These are phyloP conservation scores for Xylariaceae sp. DNA, from an alignment of 2,329 filamentous ascomycete species.

Conservation along the genomic window DNA sequence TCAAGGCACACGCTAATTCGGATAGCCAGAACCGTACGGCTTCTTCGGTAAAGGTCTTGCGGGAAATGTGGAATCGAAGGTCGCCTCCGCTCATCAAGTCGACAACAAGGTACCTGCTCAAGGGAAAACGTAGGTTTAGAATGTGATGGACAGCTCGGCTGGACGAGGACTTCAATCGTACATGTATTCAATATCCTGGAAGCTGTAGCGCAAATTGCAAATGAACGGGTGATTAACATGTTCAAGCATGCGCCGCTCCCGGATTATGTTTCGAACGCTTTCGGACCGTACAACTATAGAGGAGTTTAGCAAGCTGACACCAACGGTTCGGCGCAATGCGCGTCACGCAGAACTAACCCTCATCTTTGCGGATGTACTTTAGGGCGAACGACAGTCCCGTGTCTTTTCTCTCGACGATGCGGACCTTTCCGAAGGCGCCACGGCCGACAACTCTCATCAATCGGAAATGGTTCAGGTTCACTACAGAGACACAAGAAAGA, in stretches of 20 bases:
- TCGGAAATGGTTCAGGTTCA: constrained; percentile 96
- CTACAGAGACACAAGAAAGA: constrained; percentile 40
- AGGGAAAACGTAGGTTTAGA: constrained; percentile 32
- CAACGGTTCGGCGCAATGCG: constrained; percentile 4
- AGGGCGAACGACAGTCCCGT: constrained; percentile 89
- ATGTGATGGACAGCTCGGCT: neutral
- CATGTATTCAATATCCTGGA: constrained; percentile 99
- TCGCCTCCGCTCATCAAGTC: constrained; percentile 98
- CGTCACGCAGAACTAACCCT: constrained; percentile 55
- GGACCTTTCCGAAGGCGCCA: constrained; percentile 96
- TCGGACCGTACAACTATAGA: constrained; percentile 85
- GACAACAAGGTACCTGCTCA: constrained; percentile 90
- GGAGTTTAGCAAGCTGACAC: constrained; percentile 15
- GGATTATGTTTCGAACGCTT: constrained; percentile 96
- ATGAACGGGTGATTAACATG: constrained; percentile 97
- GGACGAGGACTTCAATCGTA: constrained; percentile 42
- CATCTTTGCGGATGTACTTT: constrained; percentile 98
- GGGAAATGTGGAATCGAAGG: constrained; percentile 92
- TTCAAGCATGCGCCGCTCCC: constrained; percentile 95
- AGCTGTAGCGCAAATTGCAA: constrained; percentile 97
- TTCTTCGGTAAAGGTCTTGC: constrained; percentile 97
- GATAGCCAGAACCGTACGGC: constrained; percentile 96
- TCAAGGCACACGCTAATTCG: constrained; percentile 83
- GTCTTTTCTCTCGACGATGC: constrained; percentile 97
- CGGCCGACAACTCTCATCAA: constrained; percentile 92